Evolutionary conservation across 495 filamentous ascomycete species (phyloP).

Genomic region (Penicilliopsis zonata): DNA sequence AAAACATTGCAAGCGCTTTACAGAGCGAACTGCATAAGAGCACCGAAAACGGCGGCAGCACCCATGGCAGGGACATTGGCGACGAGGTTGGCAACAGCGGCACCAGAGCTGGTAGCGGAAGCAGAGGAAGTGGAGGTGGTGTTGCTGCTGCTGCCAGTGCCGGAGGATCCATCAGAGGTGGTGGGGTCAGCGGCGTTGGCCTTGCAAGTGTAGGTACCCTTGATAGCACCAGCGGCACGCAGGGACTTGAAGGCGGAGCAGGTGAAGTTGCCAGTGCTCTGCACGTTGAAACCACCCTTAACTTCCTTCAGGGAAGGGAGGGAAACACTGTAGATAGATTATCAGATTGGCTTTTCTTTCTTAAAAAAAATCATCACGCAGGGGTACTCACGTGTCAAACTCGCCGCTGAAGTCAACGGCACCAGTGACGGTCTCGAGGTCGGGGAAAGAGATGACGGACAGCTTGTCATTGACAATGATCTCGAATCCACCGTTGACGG

Average conservation of each 20-base stretch:
- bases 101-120: conserved; percentile 20
- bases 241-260: conserved; percentile 36
- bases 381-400: conserved; percentile 62
- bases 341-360: too few relatives aligned
- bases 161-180: conserved; percentile 33
- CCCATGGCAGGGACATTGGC: conserved; percentile 32
- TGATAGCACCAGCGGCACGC: conserved; percentile 35
- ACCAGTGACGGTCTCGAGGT: conserved; percentile 59
- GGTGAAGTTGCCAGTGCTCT: conserved; percentile 56
- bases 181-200: conserved; percentile 26
- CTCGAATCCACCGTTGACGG: conserved; percentile 63
- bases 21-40: conserved; percentile 32
- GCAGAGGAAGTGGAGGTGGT: conserved; percentile 14
- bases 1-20: conserved; percentile 28
- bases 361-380: conserved; percentile 2
- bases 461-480: conserved; percentile 82
- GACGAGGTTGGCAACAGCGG: conserved; percentile 27
- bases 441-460: conserved; percentile 48
- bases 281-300: conserved; percentile 75
- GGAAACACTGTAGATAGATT: conserved; percentile 41
- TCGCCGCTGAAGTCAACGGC: conserved; percentile 82
- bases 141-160: conserved; percentile 11
- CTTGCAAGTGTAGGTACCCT: conserved; percentile 50
- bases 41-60: conserved; percentile 29
- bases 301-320: conserved; percentile 63